Evolutionary conservation across 2,329 filamentous ascomycete species (phyloP).

Genomic region (Sporothrix protearum): DNA sequence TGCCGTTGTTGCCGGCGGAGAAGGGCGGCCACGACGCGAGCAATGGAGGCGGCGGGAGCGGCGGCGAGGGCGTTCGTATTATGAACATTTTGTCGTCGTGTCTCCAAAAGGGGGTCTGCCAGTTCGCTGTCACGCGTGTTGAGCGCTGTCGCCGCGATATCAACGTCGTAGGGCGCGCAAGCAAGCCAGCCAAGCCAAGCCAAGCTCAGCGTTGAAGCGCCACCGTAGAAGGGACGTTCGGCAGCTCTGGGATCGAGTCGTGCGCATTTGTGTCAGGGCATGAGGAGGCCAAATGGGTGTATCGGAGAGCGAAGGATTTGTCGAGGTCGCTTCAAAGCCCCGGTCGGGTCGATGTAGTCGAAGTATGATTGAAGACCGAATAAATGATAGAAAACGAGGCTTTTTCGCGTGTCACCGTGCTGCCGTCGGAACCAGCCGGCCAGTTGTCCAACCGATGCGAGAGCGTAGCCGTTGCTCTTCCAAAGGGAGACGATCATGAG

Average conservation of each 20-base stretch:
- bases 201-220: constrained; percentile 19
- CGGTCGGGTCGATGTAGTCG: background rate
- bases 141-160: background rate
- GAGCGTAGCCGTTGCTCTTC: background rate
- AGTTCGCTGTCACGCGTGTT: background rate
- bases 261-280: constrained; percentile 14
- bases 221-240: constrained; percentile 15
- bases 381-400: background rate
- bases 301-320: background rate
- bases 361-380: background rate
- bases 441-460: background rate
- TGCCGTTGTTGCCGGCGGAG: constrained; percentile 27
- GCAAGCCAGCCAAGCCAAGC: background rate
- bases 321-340: background rate
- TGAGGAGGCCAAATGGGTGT: background rate
- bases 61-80: background rate
- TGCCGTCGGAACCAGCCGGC: constrained; percentile 11
- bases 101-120: background rate
- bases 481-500: background rate
- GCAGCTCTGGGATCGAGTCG: background rate
- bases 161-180: background rate
- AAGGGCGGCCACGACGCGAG: constrained; percentile 26
- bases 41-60: constrained; percentile 19
- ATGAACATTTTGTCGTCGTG: constrained; percentile 22
- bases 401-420: constrained; percentile 14